Evolutionary conservation across 176 grass and related monocot species (phyloP).

Genomic region (Lolium perenne): DNA sequence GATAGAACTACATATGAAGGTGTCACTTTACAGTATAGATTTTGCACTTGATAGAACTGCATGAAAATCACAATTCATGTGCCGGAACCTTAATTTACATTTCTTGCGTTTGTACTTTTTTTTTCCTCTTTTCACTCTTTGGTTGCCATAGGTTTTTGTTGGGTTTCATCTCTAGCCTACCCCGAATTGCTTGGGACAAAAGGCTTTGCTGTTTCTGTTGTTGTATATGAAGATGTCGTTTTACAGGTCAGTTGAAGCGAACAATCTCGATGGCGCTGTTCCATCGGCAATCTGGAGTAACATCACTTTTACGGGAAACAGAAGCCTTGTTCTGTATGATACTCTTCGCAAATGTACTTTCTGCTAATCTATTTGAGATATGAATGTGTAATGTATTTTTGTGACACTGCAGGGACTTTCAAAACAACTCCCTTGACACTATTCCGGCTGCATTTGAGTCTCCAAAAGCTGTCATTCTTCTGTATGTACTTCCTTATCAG

Average conservation of each 20-base stretch:
- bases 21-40: slow-evolving; percentile 10
- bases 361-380: slow-evolving; percentile 21
- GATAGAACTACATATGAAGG: slow-evolving; percentile 22
- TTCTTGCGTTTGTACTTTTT: no score
- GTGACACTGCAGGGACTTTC: slow-evolving; percentile 76
- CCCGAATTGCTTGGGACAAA: no score
- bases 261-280: slow-evolving; percentile 56
- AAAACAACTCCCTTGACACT: slow-evolving; percentile 75
- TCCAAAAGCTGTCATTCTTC: slow-evolving; percentile 61
- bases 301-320: slow-evolving; percentile 63
- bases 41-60: slow-evolving; percentile 54
- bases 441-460: slow-evolving; percentile 60
- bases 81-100: no score
- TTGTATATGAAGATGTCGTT: slow-evolving; percentile 41
- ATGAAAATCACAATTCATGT: no score
- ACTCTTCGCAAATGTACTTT: slow-evolving; percentile 35
- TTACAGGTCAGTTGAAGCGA: slow-evolving; percentile 68
- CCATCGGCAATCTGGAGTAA: slow-evolving; percentile 73
- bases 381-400: slow-evolving; percentile 42
- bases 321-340: slow-evolving; percentile 82
- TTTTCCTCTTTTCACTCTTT: no score
- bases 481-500: slow-evolving; percentile 62
- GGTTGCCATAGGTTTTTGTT: no score
- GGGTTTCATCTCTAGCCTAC: no score
- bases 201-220: slow-evolving; percentile 29